phyloP scores from a whole-genome alignment of 2,329 filamentous ascomycete genomes.

The Didymella lethalis region DNA sequence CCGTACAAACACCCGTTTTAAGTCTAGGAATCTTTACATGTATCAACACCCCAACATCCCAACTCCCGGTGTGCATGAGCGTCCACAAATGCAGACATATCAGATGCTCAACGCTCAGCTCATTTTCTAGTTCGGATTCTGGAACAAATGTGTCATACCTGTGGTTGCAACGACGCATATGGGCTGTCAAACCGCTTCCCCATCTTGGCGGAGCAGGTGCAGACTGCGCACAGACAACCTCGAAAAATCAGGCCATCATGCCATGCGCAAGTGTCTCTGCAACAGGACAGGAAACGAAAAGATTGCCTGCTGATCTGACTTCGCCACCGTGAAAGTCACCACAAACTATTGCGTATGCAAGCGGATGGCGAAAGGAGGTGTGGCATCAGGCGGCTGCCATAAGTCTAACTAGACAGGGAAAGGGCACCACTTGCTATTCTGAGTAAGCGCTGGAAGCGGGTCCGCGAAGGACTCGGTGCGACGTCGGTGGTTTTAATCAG shows the following conservation, averaged over 20 bases:
- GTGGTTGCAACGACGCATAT: neutral
- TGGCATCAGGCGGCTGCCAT: slow-evolving; percentile 7
- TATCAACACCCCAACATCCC: neutral
- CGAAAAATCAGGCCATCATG: slow-evolving; percentile 16
- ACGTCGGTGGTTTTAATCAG: slow-evolving; percentile 17
- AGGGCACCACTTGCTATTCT: slow-evolving; percentile 18
- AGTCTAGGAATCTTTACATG: slow-evolving; percentile 5
- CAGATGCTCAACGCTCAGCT: slow-evolving; percentile 5
- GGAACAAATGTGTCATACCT: neutral
- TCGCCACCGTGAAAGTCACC: slow-evolving; percentile 13
- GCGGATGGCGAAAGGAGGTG: slow-evolving; percentile 7
- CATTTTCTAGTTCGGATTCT: neutral
- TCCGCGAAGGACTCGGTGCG: slow-evolving; percentile 2
- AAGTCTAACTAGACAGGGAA: slow-evolving; percentile 9
- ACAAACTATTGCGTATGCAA: slow-evolving; percentile 7
- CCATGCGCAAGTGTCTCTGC: slow-evolving; percentile 8
- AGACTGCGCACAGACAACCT: slow-evolving; percentile 8
- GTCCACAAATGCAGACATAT: neutral
- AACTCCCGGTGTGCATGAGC: slow-evolving; percentile 7
- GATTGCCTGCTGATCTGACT: slow-evolving; percentile 15
- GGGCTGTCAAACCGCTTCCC: slow-evolving; percentile 20
- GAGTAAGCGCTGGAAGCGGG: slow-evolving; percentile 2
- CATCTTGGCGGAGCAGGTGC: slow-evolving; percentile 19
- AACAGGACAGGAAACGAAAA: neutral
- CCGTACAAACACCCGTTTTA: slow-evolving; percentile 6